A percentile compares a stretch with the other conserved stretches of the same genome.
These are phyloP conservation scores for Neurospora africana DNA, from an alignment of 495 filamentous ascomycete species.

Conservation along the genomic window DNA sequence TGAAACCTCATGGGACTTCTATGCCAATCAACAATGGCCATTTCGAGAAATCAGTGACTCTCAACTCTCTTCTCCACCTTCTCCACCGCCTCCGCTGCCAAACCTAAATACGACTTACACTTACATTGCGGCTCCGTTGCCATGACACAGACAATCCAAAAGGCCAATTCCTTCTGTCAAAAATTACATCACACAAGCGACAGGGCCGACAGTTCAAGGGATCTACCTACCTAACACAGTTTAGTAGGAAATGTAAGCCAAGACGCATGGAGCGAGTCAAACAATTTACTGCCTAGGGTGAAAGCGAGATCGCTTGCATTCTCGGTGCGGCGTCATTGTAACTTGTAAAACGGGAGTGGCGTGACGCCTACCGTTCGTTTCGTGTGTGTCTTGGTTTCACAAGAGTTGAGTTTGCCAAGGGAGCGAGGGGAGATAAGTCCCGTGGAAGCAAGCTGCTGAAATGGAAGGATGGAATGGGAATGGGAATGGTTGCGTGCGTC, in stretches of 20 bases:
- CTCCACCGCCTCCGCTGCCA: background rate
- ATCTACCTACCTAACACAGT: background rate
- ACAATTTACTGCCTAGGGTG: background rate
- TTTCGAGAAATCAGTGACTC: background rate
- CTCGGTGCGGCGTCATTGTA: background rate
- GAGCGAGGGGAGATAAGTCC: background rate
- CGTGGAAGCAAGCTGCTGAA: background rate
- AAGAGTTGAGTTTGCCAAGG: background rate
- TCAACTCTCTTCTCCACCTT: background rate
- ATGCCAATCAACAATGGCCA: background rate
- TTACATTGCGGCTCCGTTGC: background rate
- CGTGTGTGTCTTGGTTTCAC: background rate
- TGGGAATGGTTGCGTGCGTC: background rate
- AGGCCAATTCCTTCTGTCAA: background rate
- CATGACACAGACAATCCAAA: background rate
- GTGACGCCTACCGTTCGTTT: background rate
- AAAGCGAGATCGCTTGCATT: background rate
- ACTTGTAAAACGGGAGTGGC: background rate
- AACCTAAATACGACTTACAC: background rate
- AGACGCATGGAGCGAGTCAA: background rate
- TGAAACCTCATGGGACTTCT: background rate
- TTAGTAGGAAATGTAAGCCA: background rate
- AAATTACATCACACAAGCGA: background rate
- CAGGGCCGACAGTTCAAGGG: background rate
- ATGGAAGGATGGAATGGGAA: background rate